Evolutionary conservation across 768 basidiomycete species (phyloP), one percentile per base, ranked within the genome.

Genomic region (Boletus subparvulus): DNA sequence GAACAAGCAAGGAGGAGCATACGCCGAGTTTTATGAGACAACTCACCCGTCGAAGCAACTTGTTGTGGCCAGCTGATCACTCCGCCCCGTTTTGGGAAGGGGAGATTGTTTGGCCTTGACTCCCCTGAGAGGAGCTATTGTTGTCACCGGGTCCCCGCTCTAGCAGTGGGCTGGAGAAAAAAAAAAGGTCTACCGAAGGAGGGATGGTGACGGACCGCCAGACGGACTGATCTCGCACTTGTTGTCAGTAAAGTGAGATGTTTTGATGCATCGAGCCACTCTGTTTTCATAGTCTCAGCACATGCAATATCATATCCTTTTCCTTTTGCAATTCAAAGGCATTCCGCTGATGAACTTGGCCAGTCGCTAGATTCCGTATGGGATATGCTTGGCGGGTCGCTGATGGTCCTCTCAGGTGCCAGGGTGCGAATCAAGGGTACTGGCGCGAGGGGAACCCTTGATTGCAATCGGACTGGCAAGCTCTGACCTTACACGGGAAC

Each of bases 161-260:
- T 53, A 65, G 65, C 40, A 69, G 69, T 54, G 70, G 70, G 66
- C 66, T 59, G 72, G 72, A 68, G 62, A 36, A 32, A 52, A n/a
- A n/a, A 57, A 73, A 59, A 58, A 32, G 58, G 69, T 54, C 51
- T 60, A 54, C 49, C 58, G 48, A 64, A 55, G 55, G 56, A 62
- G 58, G 44, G 55, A 55, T 65, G 63, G 58, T 62, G 58, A 63
- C 61, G 63, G 65, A 67, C 62, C 54, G 58, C 59, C 59, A 56
- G 57, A 69, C 64, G 71, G 70, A 68, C 68, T 58, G 56, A 63
- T 65, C 60, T 61, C 60, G 59, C 55, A 61, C 60, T 42, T 55
- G 56, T 63, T 55, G 60, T 57, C 58, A 55, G 58, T 60, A 58
- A 36, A 56, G 48, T 43, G 52, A 54, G 37, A 64, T 62, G 59